Conservation (phyloP, 164 flowering plant species). For the Aristolochia fimbriata region DNA sequence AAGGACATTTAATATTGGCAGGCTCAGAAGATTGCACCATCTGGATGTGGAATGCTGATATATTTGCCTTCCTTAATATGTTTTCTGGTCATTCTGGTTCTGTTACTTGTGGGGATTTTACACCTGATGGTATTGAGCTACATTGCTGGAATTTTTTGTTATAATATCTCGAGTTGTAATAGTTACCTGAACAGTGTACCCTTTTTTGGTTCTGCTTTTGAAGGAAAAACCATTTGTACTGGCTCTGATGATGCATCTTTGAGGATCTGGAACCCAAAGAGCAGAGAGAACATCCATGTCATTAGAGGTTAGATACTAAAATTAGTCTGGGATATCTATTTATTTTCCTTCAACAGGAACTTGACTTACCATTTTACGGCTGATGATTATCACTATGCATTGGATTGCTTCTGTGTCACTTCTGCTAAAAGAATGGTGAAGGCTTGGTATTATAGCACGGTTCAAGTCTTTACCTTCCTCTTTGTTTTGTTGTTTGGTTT, state of each 20-base stretch:
- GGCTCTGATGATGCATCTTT: constrained; percentile 86
- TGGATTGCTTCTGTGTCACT: not conserved
- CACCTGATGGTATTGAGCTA: constrained; percentile 72
- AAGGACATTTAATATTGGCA: constrained; percentile 74
- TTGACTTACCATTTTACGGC: not conserved
- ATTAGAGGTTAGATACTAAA: constrained; percentile 39
- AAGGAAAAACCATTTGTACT: constrained; percentile 79
- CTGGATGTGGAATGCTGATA: constrained; percentile 99
- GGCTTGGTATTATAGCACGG: constrained; percentile 5
- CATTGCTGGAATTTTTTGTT: not conserved
- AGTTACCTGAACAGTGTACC: not conserved
- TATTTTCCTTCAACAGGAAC: no score
- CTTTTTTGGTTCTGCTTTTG: constrained; percentile 5
- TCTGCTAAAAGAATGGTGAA: no score
- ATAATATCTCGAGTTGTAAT: not conserved
- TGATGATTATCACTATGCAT: no score
- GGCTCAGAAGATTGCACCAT: constrained; percentile 75
- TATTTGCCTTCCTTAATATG: constrained; percentile 38
- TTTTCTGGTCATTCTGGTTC: constrained; percentile 67
- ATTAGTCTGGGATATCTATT: no score
- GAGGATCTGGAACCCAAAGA: constrained; percentile 88
- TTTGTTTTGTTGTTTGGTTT: no score
- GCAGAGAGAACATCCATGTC: constrained; percentile 57
- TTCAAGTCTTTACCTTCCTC: no score
- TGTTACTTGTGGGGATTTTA: constrained; percentile 92